phyloP scores from a whole-genome alignment of 805 yeast species.

The Pichia gijzeniarum region DNA sequence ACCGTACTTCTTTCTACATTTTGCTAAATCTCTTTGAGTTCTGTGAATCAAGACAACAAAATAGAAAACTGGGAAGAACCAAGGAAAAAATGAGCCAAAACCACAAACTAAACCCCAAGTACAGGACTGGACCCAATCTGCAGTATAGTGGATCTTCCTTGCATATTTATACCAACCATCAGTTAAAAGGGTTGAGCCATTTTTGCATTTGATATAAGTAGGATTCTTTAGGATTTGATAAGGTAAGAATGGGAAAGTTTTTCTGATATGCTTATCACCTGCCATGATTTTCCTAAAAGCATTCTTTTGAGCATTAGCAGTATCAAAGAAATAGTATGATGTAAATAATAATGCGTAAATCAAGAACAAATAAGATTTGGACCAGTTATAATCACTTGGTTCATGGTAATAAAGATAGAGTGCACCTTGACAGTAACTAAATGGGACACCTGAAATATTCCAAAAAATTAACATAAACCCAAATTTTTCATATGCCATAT shows the following conservation, averaged over 20 bases:
- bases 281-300: slow-evolving; percentile 77
- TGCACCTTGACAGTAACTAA: slow-evolving; percentile 93
- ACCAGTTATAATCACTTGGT: slow-evolving; percentile 77
- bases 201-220: slow-evolving; percentile 71
- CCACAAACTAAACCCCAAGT: slow-evolving; percentile 95
- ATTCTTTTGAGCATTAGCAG: slow-evolving; percentile 92
- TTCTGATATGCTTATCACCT: slow-evolving; percentile 72
- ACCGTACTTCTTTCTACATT: slow-evolving; percentile 85
- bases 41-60: slow-evolving; percentile 82
- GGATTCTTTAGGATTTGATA: slow-evolving; percentile 79
- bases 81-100: slow-evolving; percentile 79
- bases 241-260: slow-evolving; percentile 91
- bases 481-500: slow-evolving; percentile 97
- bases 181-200: slow-evolving; percentile 77
- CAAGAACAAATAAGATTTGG: slow-evolving; percentile 49
- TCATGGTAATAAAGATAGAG: slow-evolving; percentile 76
- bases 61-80: slow-evolving; percentile 94
- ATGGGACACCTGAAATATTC: slow-evolving; percentile 99
- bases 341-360: slow-evolving; percentile 51
- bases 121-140: slow-evolving; percentile 81
- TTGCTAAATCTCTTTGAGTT: slow-evolving; percentile 78
- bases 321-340: slow-evolving; percentile 91
- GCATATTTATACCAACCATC: slow-evolving; percentile 96
- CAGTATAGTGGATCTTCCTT: slow-evolving; percentile 91
- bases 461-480: slow-evolving; percentile 99